phyloP scores from a whole-genome alignment of 2,329 filamentous ascomycete species.

The Alternaria brassicicola region DNA sequence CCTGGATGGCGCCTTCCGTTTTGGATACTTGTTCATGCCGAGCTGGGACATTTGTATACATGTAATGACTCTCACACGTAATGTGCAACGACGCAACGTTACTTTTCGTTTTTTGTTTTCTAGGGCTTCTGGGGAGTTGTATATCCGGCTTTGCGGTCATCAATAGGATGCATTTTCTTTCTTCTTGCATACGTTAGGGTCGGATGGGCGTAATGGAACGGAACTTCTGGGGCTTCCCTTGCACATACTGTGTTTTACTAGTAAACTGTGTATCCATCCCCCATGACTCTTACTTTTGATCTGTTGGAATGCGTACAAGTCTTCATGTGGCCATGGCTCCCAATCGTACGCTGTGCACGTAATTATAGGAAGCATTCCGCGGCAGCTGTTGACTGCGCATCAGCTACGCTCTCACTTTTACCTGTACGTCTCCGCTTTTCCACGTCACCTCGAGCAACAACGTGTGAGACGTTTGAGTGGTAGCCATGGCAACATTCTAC shows the following conservation, averaged over 20 bases:
- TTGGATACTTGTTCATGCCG: background rate
- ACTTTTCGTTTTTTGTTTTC: background rate
- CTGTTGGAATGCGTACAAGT: background rate
- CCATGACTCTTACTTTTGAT: no score
- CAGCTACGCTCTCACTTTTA: conserved; percentile 4
- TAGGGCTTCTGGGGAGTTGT: background rate
- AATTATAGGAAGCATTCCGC: background rate
- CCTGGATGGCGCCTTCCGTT: background rate
- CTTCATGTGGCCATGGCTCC: background rate
- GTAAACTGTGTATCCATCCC: background rate
- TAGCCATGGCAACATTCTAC: background rate
- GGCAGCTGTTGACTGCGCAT: background rate
- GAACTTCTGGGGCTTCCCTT: background rate
- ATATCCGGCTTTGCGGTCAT: conserved; percentile 2
- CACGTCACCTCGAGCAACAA: background rate
- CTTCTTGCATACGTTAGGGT: background rate
- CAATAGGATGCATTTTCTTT: background rate
- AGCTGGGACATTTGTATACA: background rate
- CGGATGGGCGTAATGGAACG: background rate
- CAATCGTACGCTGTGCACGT: background rate
- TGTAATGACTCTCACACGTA: conserved; percentile 25
- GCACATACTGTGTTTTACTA: background rate
- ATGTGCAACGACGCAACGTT: conserved; percentile 17
- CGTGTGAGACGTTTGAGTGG: background rate
- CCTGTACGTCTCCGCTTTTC: conserved; percentile 2